Evolutionary conservation across 306 rosid species (phyloP).

Genomic region (Sesbania bispinosa): DNA sequence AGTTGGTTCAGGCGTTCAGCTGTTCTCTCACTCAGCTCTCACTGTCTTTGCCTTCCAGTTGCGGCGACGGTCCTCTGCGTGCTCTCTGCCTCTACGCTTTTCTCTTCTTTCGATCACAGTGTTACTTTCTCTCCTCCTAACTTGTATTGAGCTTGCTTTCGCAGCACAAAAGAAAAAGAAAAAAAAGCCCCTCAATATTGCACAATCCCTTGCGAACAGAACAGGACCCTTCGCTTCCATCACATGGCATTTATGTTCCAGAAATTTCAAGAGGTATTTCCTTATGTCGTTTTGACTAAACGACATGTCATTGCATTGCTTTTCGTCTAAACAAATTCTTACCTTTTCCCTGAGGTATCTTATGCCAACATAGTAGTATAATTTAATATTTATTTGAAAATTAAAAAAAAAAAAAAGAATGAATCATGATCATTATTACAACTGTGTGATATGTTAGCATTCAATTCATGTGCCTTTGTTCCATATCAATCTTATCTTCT

Average conservation of each 20-base stretch:
- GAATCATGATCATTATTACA: neutral
- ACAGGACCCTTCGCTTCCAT: neutral
- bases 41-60: too few relatives aligned
- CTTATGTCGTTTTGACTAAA: neutral
- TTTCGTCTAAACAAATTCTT: too few relatives aligned
- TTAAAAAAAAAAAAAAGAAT: neutral
- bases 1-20: neutral
- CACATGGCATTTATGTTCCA: slow-evolving; percentile 63
- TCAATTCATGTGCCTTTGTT: neutral
- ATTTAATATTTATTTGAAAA: neutral
- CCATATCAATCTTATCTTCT: neutral
- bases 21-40: neutral
- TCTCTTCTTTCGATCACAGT: neutral
- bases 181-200: neutral
- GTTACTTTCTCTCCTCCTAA: neutral
- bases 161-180: neutral
- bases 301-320: neutral
- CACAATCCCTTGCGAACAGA: neutral
- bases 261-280: slow-evolving; percentile 65
- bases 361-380: neutral
- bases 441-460: neutral
- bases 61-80: neutral
- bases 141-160: neutral
- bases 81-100: neutral
- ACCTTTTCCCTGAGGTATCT: too few relatives aligned